Evolutionary conservation across 768 basidiomycete genomes (phyloP).

Genomic region (Naganishia onofrii): DNA sequence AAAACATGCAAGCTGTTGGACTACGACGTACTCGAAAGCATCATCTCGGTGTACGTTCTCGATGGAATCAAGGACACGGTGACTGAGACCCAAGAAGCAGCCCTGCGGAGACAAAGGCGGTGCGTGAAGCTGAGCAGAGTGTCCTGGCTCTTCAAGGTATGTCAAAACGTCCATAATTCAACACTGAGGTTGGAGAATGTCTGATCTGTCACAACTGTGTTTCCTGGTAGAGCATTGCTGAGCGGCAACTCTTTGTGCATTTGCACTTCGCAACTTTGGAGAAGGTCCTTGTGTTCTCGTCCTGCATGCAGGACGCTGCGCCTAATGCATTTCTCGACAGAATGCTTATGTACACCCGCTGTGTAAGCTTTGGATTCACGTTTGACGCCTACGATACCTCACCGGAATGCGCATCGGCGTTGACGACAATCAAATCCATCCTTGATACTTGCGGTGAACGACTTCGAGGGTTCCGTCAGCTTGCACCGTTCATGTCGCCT

Average conservation of each 20-base stretch:
- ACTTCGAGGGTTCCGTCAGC: conserved; percentile 5
- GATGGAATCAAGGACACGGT: background rate
- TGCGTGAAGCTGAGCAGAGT: background rate
- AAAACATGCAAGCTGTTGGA: background rate
- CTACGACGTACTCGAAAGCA: conserved; percentile 5
- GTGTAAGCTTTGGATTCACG: conserved; percentile 8
- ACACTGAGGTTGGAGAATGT: background rate
- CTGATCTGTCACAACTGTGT: too few species aligned
- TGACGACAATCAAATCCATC: background rate
- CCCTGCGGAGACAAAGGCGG: background rate
- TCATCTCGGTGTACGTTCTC: background rate
- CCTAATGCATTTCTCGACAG: background rate
- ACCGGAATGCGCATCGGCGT: too few species aligned
- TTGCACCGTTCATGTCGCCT: conserved; percentile 10
- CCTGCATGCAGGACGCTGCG: background rate
- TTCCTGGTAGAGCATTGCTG: background rate
- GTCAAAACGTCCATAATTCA: background rate
- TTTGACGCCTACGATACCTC: background rate
- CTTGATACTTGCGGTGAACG: background rate
- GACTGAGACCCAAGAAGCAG: background rate
- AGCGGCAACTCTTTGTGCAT: conserved; percentile 1
- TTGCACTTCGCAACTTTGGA: background rate
- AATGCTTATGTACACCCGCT: background rate
- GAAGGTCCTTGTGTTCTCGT: background rate
- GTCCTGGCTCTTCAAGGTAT: conserved; percentile 3